phyloP scores from a whole-genome alignment of 202 grass and related monocot species.

The Carex arenaria region DNA sequence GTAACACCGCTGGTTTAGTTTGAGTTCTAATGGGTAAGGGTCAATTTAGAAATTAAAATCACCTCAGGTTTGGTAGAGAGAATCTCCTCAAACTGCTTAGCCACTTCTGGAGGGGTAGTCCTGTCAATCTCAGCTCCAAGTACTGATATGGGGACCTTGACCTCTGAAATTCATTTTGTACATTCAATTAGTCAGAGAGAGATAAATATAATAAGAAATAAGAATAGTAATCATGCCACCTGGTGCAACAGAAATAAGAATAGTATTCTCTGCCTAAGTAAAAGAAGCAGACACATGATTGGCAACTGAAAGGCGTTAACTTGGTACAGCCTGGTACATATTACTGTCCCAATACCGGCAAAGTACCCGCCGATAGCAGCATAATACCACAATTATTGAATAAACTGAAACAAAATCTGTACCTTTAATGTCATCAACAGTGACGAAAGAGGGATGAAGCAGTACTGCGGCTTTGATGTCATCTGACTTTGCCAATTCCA shows the following conservation, averaged over 20 bases:
- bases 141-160: slow-evolving; percentile 37
- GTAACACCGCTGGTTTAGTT: too few species aligned
- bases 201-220: not conserved
- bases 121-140: slow-evolving; percentile 41
- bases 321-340: not conserved
- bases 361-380: not conserved
- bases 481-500: slow-evolving; percentile 30
- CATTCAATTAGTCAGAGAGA: slow-evolving; percentile 6
- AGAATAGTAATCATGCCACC: not conserved
- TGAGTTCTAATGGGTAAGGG: not conserved
- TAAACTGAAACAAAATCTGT: not conserved
- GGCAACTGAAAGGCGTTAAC: not conserved
- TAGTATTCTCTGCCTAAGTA: not conserved
- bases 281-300: not conserved
- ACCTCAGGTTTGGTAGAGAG: slow-evolving; percentile 36
- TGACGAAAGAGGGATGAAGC: slow-evolving; percentile 28
- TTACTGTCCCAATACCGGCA: not conserved
- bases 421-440: slow-evolving; percentile 38
- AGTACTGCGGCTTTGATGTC: slow-evolving; percentile 26
- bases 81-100: slow-evolving; percentile 25
- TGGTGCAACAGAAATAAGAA: not conserved
- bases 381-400: not conserved
- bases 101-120: slow-evolving; percentile 20
- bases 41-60: not conserved
- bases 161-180: slow-evolving; percentile 24